These are phyloP conservation scores for Bretziella fagacearum DNA, from an alignment of 2,329 filamentous ascomycete genomes.

Conservation along the genomic window DNA sequence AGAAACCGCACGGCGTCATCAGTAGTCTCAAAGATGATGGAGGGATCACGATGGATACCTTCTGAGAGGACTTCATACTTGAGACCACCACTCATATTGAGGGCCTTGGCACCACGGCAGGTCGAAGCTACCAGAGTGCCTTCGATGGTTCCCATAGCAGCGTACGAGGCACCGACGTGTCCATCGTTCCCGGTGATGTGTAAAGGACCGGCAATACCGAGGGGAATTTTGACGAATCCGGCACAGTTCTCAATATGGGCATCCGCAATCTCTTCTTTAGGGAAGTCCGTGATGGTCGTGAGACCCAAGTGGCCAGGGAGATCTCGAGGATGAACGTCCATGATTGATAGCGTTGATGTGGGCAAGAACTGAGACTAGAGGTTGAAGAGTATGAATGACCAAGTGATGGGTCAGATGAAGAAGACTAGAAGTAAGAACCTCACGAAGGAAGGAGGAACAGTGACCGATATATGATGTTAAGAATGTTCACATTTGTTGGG, in stretches of 20 bases:
- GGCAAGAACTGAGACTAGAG: too few relatives aligned
- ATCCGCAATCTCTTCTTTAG: neutral
- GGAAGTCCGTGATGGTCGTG: neutral
- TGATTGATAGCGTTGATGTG: too few relatives aligned
- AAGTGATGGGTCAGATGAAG: too few relatives aligned
- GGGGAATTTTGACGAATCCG: slow-evolving; percentile 5
- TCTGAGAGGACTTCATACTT: slow-evolving; percentile 3
- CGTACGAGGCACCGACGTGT: neutral
- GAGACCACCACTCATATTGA: neutral
- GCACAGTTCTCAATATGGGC: slow-evolving; percentile 5
- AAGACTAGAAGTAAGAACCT: too few relatives aligned
- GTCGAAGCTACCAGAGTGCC: slow-evolving; percentile 2
- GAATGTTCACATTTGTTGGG: too few relatives aligned
- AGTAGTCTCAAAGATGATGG: neutral
- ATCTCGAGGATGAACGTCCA: neutral
- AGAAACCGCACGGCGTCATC: slow-evolving; percentile 4
- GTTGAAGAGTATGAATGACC: too few relatives aligned
- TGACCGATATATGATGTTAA: too few relatives aligned
- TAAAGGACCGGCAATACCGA: slow-evolving; percentile 6
- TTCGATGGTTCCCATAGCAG: slow-evolving; percentile 6
- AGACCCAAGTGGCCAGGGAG: neutral
- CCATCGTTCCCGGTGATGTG: neutral
- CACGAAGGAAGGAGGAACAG: too few relatives aligned
- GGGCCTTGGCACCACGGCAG: slow-evolving; percentile 8
- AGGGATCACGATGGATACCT: neutral